Evolutionary conservation across 148 eudicot genomes (phyloP), one percentile per base, ranked within the genome.

Genomic region (Diospyros kaki): DNA sequence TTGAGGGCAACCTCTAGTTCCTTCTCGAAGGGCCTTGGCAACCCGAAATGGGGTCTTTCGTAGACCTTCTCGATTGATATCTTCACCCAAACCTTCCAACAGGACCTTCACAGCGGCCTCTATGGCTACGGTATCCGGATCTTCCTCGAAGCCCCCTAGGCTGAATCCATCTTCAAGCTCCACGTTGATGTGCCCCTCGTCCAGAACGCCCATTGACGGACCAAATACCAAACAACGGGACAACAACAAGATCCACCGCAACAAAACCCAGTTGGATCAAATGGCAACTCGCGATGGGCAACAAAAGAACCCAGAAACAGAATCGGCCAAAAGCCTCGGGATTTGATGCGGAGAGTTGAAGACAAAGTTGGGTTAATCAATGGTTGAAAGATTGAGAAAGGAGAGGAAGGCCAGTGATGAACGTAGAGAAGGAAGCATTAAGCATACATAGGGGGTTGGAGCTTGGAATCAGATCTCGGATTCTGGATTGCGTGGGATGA

Each of bases 1-100:
- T 28, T 28, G 28, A 28, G 59, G 12, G 0, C 59, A 55, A 55
- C 59, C 15, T 90, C 82, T 77, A 42, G 98, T 92, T 63, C 92
- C 98, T 78, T 94, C 87, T 55, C 77, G 72, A 50, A 94, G 86
- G 68, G 98, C 98, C 82, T 92, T 92, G 62, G 98, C 98, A 11
- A 94, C 98, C 2, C 98, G 93, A 68, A 89, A 80, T 7, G 98
- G 98, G 4, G 98, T 94, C 85, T 87, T 94, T 62, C 48, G 67
- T 5, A 94, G 48, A 66, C 97, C 98, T 84, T 94, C 98, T 59
- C 98, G 83, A 66, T 87, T 89, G 75, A 90, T 59, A 88, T 94
- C 97, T 72, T 94, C 98, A 58, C 93, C 93, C 83, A 94, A 82
- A 40, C 94, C 98, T 62, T 81, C 86, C 90, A 94, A 81, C 59